Conservation (phyloP, 2,329 filamentous ascomycete genomes). For the Blastomyces silverae region DNA sequence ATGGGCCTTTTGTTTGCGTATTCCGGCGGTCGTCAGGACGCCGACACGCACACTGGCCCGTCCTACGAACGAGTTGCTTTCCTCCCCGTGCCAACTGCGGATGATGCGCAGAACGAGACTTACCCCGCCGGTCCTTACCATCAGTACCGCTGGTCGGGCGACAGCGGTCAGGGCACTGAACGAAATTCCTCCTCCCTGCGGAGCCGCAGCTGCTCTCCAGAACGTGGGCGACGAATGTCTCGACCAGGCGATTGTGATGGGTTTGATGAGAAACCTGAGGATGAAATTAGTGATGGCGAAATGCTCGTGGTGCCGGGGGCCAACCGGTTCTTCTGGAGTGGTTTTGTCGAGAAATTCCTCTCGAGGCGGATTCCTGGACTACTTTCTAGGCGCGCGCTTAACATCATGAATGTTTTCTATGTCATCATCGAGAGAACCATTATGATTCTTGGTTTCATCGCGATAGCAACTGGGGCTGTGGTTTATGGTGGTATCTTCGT, state of each 20-base stretch:
- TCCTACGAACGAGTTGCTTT: slow-evolving; percentile 52
- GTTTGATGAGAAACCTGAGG: slow-evolving; percentile 43
- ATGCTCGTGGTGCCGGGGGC: slow-evolving; percentile 20
- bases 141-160: slow-evolving; percentile 57
- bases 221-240: slow-evolving; percentile 41
- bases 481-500: slow-evolving; percentile 80
- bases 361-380: slow-evolving; percentile 50
- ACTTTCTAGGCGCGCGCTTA: slow-evolving; percentile 53
- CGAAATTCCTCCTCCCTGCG: slow-evolving; percentile 59
- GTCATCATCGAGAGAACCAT: slow-evolving; percentile 67
- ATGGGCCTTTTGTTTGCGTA: slow-evolving; percentile 61
- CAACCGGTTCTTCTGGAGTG: slow-evolving; percentile 41
- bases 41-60: slow-evolving; percentile 20
- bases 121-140: slow-evolving; percentile 26
- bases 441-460: slow-evolving; percentile 68
- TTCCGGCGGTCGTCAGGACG: slow-evolving; percentile 42
- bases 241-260: slow-evolving; percentile 44
- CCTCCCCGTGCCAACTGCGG: slow-evolving; percentile 55
- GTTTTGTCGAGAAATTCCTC: slow-evolving; percentile 47
- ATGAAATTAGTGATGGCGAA: slow-evolving; percentile 24
- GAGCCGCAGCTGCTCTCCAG: slow-evolving; percentile 58
- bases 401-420: slow-evolving; percentile 55
- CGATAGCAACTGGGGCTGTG: slow-evolving; percentile 63
- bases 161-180: slow-evolving; percentile 70
- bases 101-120: slow-evolving; percentile 47